A percentile compares a stretch with the other conserved stretches of the same genome.
These are phyloP conservation scores for Backusella psychrophila DNA, from an alignment of 192 early-diverging fungal genomes.

Conservation along the genomic window DNA sequence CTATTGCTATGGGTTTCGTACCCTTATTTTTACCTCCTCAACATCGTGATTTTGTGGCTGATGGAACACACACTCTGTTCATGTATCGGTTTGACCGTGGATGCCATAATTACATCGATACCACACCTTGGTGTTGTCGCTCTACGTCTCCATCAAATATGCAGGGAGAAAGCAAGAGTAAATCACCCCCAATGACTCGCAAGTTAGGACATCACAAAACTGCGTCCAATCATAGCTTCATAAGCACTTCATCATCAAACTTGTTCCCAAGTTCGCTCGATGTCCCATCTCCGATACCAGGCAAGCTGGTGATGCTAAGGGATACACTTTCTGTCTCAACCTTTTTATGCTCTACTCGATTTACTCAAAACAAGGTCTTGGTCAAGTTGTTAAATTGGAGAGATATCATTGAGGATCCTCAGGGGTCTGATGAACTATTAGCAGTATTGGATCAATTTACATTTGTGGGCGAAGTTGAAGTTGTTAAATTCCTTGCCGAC, in stretches of 20 bases:
- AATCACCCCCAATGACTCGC: not conserved
- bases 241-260: not conserved
- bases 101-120: constrained; percentile 48
- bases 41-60: constrained; percentile 52
- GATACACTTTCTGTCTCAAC: constrained; percentile 57
- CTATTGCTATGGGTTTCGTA: constrained; percentile 61
- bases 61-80: constrained; percentile 54
- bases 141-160: constrained; percentile 34
- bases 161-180: constrained; percentile 10
- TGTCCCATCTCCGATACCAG: not conserved
- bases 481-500: constrained; percentile 64
- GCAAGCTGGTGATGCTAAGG: constrained; percentile 19
- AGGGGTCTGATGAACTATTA: constrained; percentile 30
- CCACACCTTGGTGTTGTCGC: constrained; percentile 36
- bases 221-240: constrained; percentile 9
- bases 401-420: constrained; percentile 13
- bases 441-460: constrained; percentile 47
- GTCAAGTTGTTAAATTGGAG: constrained; percentile 70
- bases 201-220: constrained; percentile 15
- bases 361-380: constrained; percentile 62
- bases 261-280: not conserved
- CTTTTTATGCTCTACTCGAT: constrained; percentile 58
- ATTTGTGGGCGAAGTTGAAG: constrained; percentile 63
- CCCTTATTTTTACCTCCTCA: constrained; percentile 51
- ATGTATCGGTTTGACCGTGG: constrained; percentile 64